Conservation (phyloP, 2,329 filamentous ascomycete genomes). For the Keithomyces neogunnii region DNA sequence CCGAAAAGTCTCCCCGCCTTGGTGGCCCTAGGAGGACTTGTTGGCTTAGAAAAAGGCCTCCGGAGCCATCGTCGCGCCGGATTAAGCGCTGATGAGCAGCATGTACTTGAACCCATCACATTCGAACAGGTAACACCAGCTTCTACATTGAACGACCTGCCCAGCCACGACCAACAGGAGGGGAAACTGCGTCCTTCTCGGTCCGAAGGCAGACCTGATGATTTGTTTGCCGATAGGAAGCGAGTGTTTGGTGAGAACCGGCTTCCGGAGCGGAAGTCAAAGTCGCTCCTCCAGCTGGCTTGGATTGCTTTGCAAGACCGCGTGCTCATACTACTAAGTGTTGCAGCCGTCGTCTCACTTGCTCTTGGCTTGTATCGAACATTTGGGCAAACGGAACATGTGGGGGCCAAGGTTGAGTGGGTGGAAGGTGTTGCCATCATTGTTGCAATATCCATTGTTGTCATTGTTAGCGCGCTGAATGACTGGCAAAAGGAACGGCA, state of each 20-base stretch:
- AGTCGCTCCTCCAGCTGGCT: conserved; percentile 50
- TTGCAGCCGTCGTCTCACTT: conserved; percentile 60
- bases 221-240: conserved; percentile 18
- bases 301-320: conserved; percentile 70
- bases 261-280: conserved; percentile 55
- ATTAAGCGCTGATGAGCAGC: conserved; percentile 62
- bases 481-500: conserved; percentile 62
- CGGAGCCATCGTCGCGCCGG: conserved; percentile 56
- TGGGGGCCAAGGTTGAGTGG: conserved; percentile 50
- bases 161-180: background rate
- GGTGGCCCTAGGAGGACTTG: conserved; percentile 63
- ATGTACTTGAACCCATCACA: conserved; percentile 50
- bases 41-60: conserved; percentile 65
- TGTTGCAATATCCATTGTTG: conserved; percentile 44
- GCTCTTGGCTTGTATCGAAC: conserved; percentile 64
- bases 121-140: conserved; percentile 51
- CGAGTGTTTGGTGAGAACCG: conserved; percentile 38
- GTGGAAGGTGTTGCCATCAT: conserved; percentile 60
- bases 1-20: conserved; percentile 72
- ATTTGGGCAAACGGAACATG: conserved; percentile 38
- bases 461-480: conserved; percentile 34
- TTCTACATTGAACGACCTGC: background rate
- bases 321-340: conserved; percentile 60
- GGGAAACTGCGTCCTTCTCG: conserved; percentile 12
- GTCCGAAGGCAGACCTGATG: conserved; percentile 10